Evolutionary conservation across 2,329 filamentous ascomycete species (phyloP).

Genomic region (Aplosporella prunicola): DNA sequence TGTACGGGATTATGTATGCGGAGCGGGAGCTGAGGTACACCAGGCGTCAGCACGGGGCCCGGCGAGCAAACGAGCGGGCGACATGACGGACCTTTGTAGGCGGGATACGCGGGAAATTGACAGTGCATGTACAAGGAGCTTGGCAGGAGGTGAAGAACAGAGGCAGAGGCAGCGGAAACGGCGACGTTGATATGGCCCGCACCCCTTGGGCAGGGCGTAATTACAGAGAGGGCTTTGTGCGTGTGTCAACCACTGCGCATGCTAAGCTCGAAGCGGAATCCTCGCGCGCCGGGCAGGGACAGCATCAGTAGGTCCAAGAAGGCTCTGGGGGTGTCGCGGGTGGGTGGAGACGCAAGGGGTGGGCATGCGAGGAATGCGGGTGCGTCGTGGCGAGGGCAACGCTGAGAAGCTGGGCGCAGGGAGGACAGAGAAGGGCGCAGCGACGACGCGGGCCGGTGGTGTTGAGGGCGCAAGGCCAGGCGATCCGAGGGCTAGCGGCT

Average conservation of each 20-base stretch:
- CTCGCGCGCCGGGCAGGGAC: conserved; percentile 29
- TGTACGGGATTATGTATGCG: conserved; percentile 16
- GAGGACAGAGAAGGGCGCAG: conserved; percentile 2
- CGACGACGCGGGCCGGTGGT: conserved; percentile 5
- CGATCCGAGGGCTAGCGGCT: conserved; percentile 3
- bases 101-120: conserved; percentile 6
- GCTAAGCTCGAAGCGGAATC: conserved; percentile 29
- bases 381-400: conserved; percentile 10
- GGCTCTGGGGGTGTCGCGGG: conserved; percentile 17
- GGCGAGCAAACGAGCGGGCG: not conserved
- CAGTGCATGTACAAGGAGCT: conserved; percentile 10
- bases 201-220: conserved; percentile 24
- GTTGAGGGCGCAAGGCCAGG: conserved; percentile 5
- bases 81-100: conserved; percentile 10
- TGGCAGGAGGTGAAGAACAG: conserved; percentile 11
- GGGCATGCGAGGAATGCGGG: conserved; percentile 10
- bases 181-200: conserved; percentile 24
- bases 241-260: conserved; percentile 27
- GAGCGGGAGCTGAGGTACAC: conserved; percentile 19
- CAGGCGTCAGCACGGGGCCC: conserved; percentile 25
- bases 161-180: conserved; percentile 12
- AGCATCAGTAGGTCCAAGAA: conserved; percentile 26
- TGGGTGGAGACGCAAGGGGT: conserved; percentile 15
- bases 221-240: conserved; percentile 15
- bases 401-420: conserved; percentile 1